phyloP scores from a whole-genome alignment of 768 basidiomycete genomes.

The Panellus pusillus region DNA sequence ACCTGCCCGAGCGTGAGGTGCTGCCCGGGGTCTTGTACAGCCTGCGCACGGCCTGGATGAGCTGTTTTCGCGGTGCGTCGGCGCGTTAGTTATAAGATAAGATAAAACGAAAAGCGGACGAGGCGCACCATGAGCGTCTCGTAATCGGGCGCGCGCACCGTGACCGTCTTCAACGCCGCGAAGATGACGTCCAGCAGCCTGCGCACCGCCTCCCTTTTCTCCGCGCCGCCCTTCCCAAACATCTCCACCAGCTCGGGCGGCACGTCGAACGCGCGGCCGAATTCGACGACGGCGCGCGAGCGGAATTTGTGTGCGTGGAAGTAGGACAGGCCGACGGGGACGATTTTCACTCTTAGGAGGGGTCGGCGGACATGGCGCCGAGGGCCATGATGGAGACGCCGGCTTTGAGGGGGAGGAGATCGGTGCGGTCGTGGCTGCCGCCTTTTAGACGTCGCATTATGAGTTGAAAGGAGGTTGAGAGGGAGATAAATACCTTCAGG shows the following conservation, averaged over 20 bases:
- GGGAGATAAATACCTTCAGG: constrained; percentile 74
- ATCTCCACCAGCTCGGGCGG: constrained; percentile 84
- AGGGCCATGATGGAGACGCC: constrained; percentile 98
- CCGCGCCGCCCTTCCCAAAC: constrained; percentile 86
- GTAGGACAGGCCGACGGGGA: constrained; percentile 77
- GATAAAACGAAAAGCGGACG: neutral
- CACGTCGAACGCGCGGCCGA: constrained; percentile 89
- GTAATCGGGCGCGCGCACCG: constrained; percentile 92
- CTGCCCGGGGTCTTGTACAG: constrained; percentile 91
- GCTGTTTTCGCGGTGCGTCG: constrained; percentile 49
- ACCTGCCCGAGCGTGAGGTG: constrained; percentile 94
- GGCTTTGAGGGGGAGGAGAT: constrained; percentile 94
- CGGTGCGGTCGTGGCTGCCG: constrained; percentile 96
- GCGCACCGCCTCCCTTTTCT: constrained; percentile 88
- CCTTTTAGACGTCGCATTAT: constrained; percentile 50
- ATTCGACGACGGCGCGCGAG: constrained; percentile 96
- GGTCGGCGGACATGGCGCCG: constrained; percentile 93
- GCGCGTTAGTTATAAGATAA: too few relatives aligned
- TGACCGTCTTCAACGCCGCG: constrained; percentile 93
- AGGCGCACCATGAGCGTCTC: constrained; percentile 92
- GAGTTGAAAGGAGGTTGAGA: neutral
- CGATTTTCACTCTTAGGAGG: constrained; percentile 89
- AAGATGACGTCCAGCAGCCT: constrained; percentile 90
- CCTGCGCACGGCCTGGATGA: constrained; percentile 93
- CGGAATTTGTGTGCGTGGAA: constrained; percentile 87